phyloP scores from a whole-genome alignment of 257 asterid species.

The Avicennia marina region DNA sequence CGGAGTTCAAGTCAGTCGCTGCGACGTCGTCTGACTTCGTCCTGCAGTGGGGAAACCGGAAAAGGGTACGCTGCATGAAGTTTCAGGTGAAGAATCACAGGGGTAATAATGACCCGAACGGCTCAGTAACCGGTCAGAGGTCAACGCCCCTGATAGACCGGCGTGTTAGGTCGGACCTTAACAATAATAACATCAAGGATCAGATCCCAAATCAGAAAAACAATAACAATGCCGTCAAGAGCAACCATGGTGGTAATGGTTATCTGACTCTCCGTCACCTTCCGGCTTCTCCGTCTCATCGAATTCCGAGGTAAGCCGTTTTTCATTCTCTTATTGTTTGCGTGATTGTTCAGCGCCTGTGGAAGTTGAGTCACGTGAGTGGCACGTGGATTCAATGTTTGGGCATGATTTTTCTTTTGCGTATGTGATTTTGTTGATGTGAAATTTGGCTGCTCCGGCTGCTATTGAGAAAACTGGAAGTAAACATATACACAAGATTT shows the following conservation, averaged over 20 bases:
- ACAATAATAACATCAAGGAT: not conserved
- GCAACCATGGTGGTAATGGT: conserved; percentile 8
- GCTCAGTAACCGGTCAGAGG: conserved; percentile 36
- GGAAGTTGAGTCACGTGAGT: no score
- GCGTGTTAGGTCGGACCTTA: conserved; percentile 56
- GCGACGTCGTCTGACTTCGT: conserved; percentile 64
- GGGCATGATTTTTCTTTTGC: not conserved
- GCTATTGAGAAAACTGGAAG: no score
- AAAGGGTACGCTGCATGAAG: conserved; percentile 76
- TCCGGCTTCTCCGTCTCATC: conserved; percentile 55
- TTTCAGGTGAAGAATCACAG: conserved; percentile 32
- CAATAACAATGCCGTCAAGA: not conserved
- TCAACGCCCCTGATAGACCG: conserved; percentile 51
- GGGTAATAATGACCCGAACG: conserved; percentile 33
- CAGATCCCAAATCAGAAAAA: not conserved
- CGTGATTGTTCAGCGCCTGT: not conserved
- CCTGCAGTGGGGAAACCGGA: conserved; percentile 85
- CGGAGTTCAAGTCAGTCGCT: conserved; percentile 39
- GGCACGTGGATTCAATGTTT: conserved; percentile 7
- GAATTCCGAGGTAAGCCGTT: conserved; percentile 40
- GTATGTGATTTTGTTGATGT: no score
- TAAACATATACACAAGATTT: no score
- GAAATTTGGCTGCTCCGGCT: no score
- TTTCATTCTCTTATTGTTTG: not conserved
- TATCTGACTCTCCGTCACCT: conserved; percentile 65